A percentile compares a stretch with the other conserved stretches of the same genome.
Evolutionary conservation across 2,329 filamentous ascomycete genomes (phyloP).

Genomic region (Epichloe amarillans): DNA sequence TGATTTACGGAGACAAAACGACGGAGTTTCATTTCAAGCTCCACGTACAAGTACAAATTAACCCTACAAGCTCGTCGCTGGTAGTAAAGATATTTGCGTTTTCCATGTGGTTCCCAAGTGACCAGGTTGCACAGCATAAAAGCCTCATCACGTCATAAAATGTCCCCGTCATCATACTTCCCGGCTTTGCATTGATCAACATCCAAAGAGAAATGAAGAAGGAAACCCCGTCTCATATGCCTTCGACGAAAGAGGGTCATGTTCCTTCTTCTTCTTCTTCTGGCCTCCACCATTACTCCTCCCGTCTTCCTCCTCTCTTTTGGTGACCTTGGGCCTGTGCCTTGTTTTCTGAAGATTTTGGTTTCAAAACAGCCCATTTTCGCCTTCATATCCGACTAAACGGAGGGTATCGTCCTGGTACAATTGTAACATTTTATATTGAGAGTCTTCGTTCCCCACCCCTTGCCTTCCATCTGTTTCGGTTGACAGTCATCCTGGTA

Average conservation of each 20-base stretch:
- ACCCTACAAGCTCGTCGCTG: background rate
- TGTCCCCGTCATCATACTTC: background rate
- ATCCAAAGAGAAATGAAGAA: background rate
- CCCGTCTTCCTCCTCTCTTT: no score
- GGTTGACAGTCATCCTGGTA: background rate
- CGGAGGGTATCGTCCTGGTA: background rate
- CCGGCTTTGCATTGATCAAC: background rate
- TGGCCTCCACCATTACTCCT: no score
- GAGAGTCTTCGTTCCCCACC: background rate
- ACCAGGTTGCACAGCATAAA: background rate
- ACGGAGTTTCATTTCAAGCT: background rate
- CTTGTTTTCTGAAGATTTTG: no score
- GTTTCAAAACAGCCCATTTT: background rate
- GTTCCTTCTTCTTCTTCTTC: background rate
- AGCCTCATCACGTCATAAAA: background rate
- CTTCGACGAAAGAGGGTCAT: background rate
- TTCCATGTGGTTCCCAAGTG: background rate
- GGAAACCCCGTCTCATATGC: no score
- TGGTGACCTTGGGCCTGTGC: no score
- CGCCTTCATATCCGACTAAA: background rate
- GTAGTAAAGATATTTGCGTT: background rate
- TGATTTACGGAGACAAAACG: no score
- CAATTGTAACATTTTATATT: background rate
- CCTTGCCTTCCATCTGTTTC: background rate
- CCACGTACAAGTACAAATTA: background rate